phyloP scores from a whole-genome alignment of 2,329 filamentous ascomycete species.

The Calonectria pseudoturangicola region DNA sequence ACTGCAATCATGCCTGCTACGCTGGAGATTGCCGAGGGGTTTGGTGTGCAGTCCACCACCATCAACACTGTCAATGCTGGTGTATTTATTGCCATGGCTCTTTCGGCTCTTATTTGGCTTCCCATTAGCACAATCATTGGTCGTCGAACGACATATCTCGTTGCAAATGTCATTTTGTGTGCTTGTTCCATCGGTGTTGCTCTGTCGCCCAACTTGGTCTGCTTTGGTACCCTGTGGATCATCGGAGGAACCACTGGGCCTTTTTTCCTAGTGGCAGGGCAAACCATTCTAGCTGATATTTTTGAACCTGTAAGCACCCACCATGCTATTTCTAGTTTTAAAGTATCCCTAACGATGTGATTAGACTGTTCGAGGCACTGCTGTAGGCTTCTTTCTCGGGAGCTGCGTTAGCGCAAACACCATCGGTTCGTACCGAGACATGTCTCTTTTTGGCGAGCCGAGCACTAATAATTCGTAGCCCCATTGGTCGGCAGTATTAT shows the following conservation, averaged over 20 bases:
- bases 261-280: conserved; percentile 53
- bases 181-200: conserved; percentile 51
- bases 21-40: conserved; percentile 43
- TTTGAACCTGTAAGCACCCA: conserved; percentile 50
- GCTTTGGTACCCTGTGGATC: conserved; percentile 50
- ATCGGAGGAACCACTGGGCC: conserved; percentile 52
- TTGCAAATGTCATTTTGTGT: conserved; percentile 49
- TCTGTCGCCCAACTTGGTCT: conserved; percentile 47
- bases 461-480: conserved; percentile 37
- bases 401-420: conserved; percentile 53
- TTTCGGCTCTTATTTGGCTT: conserved; percentile 52
- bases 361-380: conserved; percentile 51
- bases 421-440: conserved; percentile 44
- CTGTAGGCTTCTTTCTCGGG: conserved; percentile 53
- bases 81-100: conserved; percentile 51
- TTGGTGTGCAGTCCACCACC: conserved; percentile 37
- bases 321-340: neutral
- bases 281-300: conserved; percentile 53
- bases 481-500: conserved; percentile 54
- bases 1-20: conserved; percentile 54
- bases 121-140: conserved; percentile 53
- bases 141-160: conserved; percentile 50
- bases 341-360: neutral
- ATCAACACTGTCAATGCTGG: conserved; percentile 52
- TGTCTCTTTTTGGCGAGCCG: neutral